Evolutionary conservation across 2,329 filamentous ascomycete species (phyloP), one percentile per base, ranked within the genome.

Genomic region (Monilinia fructigena): DNA sequence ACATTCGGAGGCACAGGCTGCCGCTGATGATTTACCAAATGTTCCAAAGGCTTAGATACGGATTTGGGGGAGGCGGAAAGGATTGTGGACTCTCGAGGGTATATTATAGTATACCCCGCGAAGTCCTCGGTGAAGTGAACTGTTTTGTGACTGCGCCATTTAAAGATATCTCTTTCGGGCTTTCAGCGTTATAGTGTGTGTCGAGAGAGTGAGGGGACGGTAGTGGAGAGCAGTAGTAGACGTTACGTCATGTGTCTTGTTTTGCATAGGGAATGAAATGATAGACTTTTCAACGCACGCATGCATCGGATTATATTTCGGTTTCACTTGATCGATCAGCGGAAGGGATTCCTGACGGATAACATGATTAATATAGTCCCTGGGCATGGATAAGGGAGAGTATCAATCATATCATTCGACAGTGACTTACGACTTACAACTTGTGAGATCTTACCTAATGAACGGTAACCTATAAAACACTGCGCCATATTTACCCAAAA

Each of bases 1-100:
- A 7, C 69, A 71, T 16, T 59, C 70, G 2, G 71, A 74, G 0
- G 76, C 75, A 6, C 65, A 70, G 38, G 70, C 68, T n/a, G 69
- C 72, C 0, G 78, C 78, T 3, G 75, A 74, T 35, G 77, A 79
- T 65, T 78, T 73, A 23, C 78, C 79, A 28, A 80, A 80, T 66
- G 78, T 80, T 26, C 78, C 79, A 14, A 70, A 70, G 52, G 63
- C 69, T 63, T 74, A 67, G 59, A 54, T 47, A 0, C 40, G 14
- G 54, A 23, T 18, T 38, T 5, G 4, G 14, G n/a, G 38, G 11
- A n/a, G 8, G 23, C 3, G 3, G 23, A 11, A n/a, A 20, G 28
- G 20, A 20, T 55, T n/a, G 11, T 26, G 4, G 16, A 23, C 1
- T 4, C 20, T 35, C 35, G 68, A 23, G 38, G n/a, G 50, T 23